These are phyloP conservation scores for Tirmania nivea DNA, from an alignment of 495 filamentous ascomycete species.

Conservation along the genomic window DNA sequence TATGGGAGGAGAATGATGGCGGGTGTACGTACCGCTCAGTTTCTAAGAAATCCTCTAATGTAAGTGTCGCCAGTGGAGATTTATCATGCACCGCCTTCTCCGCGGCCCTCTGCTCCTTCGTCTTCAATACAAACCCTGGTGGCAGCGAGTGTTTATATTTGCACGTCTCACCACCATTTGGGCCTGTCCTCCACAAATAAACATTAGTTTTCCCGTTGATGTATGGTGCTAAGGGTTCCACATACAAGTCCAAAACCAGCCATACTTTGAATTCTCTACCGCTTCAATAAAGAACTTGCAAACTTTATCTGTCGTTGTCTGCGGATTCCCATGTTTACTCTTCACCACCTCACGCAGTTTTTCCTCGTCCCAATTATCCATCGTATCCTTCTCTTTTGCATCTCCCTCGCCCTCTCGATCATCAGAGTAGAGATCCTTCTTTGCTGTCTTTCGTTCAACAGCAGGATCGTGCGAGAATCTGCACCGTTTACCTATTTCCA, in stretches of 20 bases:
- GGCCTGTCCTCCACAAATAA: conserved; percentile 21
- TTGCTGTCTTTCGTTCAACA: conserved; percentile 73
- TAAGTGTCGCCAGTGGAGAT: conserved; percentile 80
- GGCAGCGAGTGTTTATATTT: conserved; percentile 95
- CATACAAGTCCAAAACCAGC: conserved; percentile 87
- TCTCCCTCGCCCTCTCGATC: conserved; percentile 46
- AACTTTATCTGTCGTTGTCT: conserved; percentile 90
- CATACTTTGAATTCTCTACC: conserved; percentile 94
- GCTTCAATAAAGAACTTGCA: conserved; percentile 98
- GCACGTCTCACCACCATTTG: conserved; percentile 92
- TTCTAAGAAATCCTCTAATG: conserved; percentile 92
- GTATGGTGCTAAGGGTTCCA: background rate
- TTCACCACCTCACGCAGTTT: conserved; percentile 76
- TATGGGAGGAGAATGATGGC: background rate
- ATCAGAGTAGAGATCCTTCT: conserved; percentile 83
- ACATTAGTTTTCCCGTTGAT: background rate
- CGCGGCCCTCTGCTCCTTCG: conserved; percentile 83
- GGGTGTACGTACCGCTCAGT: conserved; percentile 45
- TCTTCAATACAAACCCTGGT: conserved; percentile 93
- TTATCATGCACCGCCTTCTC: conserved; percentile 98
- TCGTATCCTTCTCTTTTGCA: conserved; percentile 77
- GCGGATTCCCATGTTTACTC: conserved; percentile 92
- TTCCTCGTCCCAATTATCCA: conserved; percentile 92
- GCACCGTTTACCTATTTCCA: conserved; percentile 46
- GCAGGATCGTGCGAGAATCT: conserved; percentile 89